These are phyloP conservation scores for Annona cherimola DNA, from an alignment of 164 flowering plant genomes.

Conservation along the genomic window DNA sequence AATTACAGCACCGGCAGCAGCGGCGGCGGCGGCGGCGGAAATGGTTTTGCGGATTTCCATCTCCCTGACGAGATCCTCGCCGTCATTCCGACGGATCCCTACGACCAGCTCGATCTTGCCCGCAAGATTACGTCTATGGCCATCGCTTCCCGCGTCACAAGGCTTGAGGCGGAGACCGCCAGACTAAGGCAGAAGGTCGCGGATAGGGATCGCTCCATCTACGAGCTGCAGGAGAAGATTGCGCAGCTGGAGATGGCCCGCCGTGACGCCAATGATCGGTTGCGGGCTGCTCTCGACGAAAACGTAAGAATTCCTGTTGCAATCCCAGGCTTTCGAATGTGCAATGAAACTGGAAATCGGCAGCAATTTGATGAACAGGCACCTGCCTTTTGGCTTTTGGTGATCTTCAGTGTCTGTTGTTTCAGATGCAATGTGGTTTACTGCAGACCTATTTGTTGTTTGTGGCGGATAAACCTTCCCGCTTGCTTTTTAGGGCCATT, in stretches of 20 bases:
- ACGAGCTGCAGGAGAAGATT: conserved; percentile 57
- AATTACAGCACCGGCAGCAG: background rate
- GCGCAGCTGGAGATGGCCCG: conserved; percentile 29
- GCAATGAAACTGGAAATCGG: no score
- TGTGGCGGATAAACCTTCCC: no score
- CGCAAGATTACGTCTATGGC: conserved; percentile 94
- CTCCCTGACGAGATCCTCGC: conserved; percentile 69
- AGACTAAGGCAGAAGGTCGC: conserved; percentile 42
- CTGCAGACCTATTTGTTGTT: no score
- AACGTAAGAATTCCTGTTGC: conserved; percentile 38
- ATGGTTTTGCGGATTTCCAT: conserved; percentile 45
- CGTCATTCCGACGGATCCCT: conserved; percentile 86
- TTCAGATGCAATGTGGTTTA: no score
- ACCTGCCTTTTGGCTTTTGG: no score
- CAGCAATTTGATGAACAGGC: no score
- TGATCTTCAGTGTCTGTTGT: no score
- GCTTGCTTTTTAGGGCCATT: no score
- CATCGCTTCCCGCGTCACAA: conserved; percentile 88
- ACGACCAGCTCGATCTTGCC: conserved; percentile 90
- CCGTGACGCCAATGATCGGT: conserved; percentile 44
- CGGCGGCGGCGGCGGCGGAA: conserved; percentile 20
- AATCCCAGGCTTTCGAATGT: no score
- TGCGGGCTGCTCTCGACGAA: conserved; percentile 49
- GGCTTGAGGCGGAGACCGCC: conserved; percentile 58
- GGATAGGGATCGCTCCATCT: conserved; percentile 61